Conservation (phyloP, 2,329 filamentous ascomycete species). For the Pseudogymnoascus sp. region DNA sequence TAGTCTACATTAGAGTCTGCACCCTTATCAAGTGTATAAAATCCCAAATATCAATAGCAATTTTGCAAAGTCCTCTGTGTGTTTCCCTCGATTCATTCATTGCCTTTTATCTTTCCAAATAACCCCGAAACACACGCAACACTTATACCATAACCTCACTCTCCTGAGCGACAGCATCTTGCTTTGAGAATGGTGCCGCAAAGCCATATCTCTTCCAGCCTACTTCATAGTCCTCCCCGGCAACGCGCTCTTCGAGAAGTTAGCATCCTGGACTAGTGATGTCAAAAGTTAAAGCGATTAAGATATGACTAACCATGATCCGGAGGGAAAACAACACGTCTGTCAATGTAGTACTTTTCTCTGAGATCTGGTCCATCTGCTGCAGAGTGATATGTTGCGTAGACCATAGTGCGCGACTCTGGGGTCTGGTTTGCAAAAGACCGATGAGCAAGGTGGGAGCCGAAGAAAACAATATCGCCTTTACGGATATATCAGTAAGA, state of each 20-base stretch:
- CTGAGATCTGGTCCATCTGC: constrained; percentile 19
- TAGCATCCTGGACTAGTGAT: background rate
- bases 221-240: constrained; percentile 23
- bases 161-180: background rate
- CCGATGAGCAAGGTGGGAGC: constrained; percentile 29
- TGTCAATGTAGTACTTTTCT: constrained; percentile 26
- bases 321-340: constrained; percentile 25
- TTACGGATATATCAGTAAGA: background rate
- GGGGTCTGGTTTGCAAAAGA: constrained; percentile 25
- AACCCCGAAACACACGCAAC: background rate
- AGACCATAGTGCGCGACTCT: constrained; percentile 25
- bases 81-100: background rate
- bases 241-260: constrained; percentile 19
- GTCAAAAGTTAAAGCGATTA: background rate
- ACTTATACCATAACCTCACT: background rate
- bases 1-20: no score
- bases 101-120: background rate
- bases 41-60: no score
- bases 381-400: constrained; percentile 27
- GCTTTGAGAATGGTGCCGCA: constrained; percentile 23
- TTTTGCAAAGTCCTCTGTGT: background rate
- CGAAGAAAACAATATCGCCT: constrained; percentile 30
- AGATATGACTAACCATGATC: constrained; percentile 24
- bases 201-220: constrained; percentile 25
- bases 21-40: no score